phyloP scores from a whole-genome alignment of 2,329 filamentous ascomycete species.

The Diaporthe sp. region DNA sequence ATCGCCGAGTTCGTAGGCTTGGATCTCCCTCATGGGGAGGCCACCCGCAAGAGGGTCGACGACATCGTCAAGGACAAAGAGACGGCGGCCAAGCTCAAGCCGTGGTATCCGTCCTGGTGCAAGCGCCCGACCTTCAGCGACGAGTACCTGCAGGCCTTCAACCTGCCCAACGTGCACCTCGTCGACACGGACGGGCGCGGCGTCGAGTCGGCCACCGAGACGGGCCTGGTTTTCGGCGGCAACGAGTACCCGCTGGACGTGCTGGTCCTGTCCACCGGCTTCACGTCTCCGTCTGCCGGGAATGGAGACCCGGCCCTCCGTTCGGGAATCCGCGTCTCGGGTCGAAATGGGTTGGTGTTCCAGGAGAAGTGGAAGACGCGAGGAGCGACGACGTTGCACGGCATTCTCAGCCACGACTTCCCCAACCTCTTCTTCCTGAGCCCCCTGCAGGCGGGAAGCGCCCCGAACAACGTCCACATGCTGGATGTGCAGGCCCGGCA shows the following conservation, averaged over 20 bases:
- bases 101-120: slow-evolving; percentile 66
- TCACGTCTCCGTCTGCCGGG: slow-evolving; percentile 37
- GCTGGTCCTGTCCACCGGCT: slow-evolving; percentile 56
- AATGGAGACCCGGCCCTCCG: not conserved
- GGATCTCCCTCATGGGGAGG: slow-evolving; percentile 59
- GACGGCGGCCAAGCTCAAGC: slow-evolving; percentile 60
- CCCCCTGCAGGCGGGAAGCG: not conserved
- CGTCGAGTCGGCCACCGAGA: slow-evolving; percentile 59
- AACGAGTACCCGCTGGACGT: slow-evolving; percentile 60
- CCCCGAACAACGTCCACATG: slow-evolving; percentile 10
- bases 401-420: slow-evolving; percentile 15
- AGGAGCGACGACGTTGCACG: slow-evolving; percentile 15
- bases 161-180: slow-evolving; percentile 69
- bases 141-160: slow-evolving; percentile 69
- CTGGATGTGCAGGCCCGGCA: slow-evolving; percentile 21
- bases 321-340: not conserved
- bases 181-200: slow-evolving; percentile 72
- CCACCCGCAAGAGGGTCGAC: slow-evolving; percentile 55
- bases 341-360: not conserved
- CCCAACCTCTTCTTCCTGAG: slow-evolving; percentile 24
- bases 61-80: slow-evolving; percentile 56
- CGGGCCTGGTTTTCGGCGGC: slow-evolving; percentile 62
- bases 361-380: not conserved
- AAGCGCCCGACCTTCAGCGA: slow-evolving; percentile 67
- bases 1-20: slow-evolving; percentile 54